These are phyloP conservation scores for Pinus tabuliformis DNA, from an alignment of 75 land plant genomes.

Conservation along the genomic window DNA sequence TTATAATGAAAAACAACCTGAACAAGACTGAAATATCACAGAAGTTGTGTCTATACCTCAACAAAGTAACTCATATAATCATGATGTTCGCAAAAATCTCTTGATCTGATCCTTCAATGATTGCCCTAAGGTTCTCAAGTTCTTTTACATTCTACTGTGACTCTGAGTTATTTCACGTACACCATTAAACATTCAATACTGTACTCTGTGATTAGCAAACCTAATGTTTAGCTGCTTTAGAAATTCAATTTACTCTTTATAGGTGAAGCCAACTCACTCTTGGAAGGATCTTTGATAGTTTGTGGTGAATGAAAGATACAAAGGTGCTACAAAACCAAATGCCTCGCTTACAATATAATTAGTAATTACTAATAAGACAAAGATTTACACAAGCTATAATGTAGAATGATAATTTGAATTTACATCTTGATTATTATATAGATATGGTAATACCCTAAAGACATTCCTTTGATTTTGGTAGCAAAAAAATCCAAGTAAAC, in stretches of 20 bases:
- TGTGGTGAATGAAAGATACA: background rate
- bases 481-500: background rate
- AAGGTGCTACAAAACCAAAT: background rate
- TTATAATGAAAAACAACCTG: no score
- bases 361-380: background rate
- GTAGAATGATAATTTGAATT: background rate
- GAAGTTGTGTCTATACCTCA: background rate
- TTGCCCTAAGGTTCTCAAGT: background rate
- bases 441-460: background rate
- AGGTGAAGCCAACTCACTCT: background rate
- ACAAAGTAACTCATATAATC: background rate
- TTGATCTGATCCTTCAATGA: background rate
- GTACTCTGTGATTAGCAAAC: background rate
- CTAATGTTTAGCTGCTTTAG: background rate
- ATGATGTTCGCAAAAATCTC: background rate
- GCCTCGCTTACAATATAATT: no score
- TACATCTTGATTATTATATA: background rate
- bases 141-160: background rate
- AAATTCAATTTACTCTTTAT: background rate
- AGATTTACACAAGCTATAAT: background rate
- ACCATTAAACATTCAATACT: background rate
- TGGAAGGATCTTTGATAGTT: background rate
- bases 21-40: no score
- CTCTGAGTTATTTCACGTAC: background rate
- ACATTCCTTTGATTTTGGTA: background rate